Percentiles rank a stretch among this genome's conserved stretches.
phyloP scores from a whole-genome alignment of 2,329 filamentous ascomycete species.

The Sporothrix brunneoviolacea region DNA sequence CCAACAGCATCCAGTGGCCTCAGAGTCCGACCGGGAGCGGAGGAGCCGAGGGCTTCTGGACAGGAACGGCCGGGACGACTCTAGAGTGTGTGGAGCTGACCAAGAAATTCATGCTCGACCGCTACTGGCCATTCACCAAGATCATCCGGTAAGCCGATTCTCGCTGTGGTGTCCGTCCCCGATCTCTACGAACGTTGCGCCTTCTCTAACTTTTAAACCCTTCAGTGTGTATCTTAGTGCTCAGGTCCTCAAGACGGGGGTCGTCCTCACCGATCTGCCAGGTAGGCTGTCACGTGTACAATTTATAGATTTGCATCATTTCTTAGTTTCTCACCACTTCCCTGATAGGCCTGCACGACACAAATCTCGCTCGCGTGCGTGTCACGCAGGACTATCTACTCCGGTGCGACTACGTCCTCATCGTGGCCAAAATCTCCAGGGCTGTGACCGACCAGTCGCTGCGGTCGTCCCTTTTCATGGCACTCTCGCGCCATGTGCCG shows the following conservation, averaged over 20 bases:
- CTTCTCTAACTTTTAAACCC: background rate
- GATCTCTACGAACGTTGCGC: background rate
- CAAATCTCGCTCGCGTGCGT: constrained; percentile 29
- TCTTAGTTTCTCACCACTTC: background rate
- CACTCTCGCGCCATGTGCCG: constrained; percentile 25
- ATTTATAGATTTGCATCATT: background rate
- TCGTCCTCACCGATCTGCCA: constrained; percentile 31
- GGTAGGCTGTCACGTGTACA: constrained; percentile 17
- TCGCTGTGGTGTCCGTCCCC: background rate
- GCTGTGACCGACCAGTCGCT: constrained; percentile 27
- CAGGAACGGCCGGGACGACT: constrained; percentile 24
- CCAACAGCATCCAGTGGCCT: constrained; percentile 27
- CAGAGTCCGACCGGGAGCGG: constrained; percentile 2
- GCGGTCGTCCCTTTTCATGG: constrained; percentile 26
- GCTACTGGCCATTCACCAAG: constrained; percentile 31
- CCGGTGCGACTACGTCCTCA: constrained; percentile 29
- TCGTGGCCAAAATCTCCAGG: constrained; percentile 29
- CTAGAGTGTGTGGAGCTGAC: constrained; percentile 26
- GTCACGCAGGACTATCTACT: constrained; percentile 27
- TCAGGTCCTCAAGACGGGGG: constrained; percentile 26
- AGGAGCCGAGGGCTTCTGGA: constrained; percentile 23
- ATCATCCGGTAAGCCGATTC: constrained; percentile 25
- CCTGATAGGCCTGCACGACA: constrained; percentile 26
- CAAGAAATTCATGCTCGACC: constrained; percentile 27
- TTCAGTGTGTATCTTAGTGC: constrained; percentile 27